These are phyloP conservation scores for Aspergillus uvarum DNA, from an alignment of 2,329 filamentous ascomycete genomes.

Conservation along the genomic window DNA sequence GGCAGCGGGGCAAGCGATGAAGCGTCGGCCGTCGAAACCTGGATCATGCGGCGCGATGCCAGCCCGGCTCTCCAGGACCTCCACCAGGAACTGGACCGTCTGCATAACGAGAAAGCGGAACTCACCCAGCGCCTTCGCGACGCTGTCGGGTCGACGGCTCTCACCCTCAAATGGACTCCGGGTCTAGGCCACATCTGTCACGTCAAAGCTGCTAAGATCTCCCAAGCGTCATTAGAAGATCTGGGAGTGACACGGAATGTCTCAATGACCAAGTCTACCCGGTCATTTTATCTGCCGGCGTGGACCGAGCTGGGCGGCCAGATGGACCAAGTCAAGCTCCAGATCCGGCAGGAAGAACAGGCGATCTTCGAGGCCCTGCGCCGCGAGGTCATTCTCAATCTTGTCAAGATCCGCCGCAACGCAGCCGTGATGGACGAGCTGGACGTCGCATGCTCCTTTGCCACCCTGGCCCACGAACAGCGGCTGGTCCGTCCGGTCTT, in stretches of 20 bases:
- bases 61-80: slow-evolving; percentile 65
- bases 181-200: slow-evolving; percentile 88
- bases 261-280: slow-evolving; percentile 77
- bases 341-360: slow-evolving; percentile 82
- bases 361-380: slow-evolving; percentile 74
- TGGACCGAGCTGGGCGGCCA: slow-evolving; percentile 80
- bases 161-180: slow-evolving; percentile 83
- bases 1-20: slow-evolving; percentile 34
- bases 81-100: slow-evolving; percentile 63
- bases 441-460: slow-evolving; percentile 85
- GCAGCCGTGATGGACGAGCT: slow-evolving; percentile 90
- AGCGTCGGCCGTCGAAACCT: slow-evolving; percentile 51
- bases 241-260: slow-evolving; percentile 57
- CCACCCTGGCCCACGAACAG: slow-evolving; percentile 72
- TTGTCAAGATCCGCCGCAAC: slow-evolving; percentile 84
- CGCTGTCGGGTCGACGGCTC: slow-evolving; percentile 60
- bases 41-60: slow-evolving; percentile 66
- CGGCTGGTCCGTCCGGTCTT: slow-evolving; percentile 71
- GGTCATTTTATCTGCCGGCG: slow-evolving; percentile 76
- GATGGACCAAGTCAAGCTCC: slow-evolving; percentile 73
- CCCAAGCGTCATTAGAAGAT: slow-evolving; percentile 45
- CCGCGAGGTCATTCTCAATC: slow-evolving; percentile 71
- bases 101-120: slow-evolving; percentile 60
- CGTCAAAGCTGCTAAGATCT: slow-evolving; percentile 74
- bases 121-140: slow-evolving; percentile 64